Conservation (phyloP, 495 filamentous ascomycete genomes). For the Penicillium tannophilum region DNA sequence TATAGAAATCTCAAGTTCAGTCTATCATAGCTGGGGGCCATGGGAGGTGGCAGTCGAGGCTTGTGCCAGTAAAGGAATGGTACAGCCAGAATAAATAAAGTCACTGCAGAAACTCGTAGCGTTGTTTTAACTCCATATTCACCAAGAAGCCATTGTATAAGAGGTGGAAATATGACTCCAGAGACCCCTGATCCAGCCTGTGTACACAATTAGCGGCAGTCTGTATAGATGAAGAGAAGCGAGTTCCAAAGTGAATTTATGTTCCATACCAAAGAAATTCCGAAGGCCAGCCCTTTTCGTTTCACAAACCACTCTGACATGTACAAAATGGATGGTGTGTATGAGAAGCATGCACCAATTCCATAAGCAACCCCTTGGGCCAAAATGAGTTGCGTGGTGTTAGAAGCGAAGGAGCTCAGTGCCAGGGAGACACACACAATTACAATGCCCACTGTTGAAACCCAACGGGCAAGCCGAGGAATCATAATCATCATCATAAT, state of each 20-base stretch:
- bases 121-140: slow-evolving; percentile 54
- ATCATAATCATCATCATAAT: slow-evolving; percentile 36
- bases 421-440: slow-evolving; percentile 43
- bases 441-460: slow-evolving; percentile 42
- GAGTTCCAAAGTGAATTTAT: background rate
- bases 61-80: slow-evolving; percentile 58
- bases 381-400: slow-evolving; percentile 46
- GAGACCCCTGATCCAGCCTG: slow-evolving; percentile 41
- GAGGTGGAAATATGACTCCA: slow-evolving; percentile 47
- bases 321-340: slow-evolving; percentile 48
- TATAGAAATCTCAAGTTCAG: slow-evolving; percentile 45
- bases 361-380: slow-evolving; percentile 53
- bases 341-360: slow-evolving; percentile 46
- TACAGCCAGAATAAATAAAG: slow-evolving; percentile 46
- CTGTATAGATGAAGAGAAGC: background rate
- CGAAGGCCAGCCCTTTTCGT: slow-evolving; percentile 50
- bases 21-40: slow-evolving; percentile 21
- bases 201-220: background rate
- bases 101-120: slow-evolving; percentile 46
- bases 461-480: slow-evolving; percentile 30
- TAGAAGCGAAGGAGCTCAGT: slow-evolving; percentile 46
- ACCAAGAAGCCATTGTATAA: slow-evolving; percentile 50
- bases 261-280: slow-evolving; percentile 40
- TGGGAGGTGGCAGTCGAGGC: slow-evolving; percentile 46
- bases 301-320: slow-evolving; percentile 56